These are phyloP conservation scores for Kluyveromyces siamensis DNA, from an alignment of 805 yeast species.

Conservation along the genomic window DNA sequence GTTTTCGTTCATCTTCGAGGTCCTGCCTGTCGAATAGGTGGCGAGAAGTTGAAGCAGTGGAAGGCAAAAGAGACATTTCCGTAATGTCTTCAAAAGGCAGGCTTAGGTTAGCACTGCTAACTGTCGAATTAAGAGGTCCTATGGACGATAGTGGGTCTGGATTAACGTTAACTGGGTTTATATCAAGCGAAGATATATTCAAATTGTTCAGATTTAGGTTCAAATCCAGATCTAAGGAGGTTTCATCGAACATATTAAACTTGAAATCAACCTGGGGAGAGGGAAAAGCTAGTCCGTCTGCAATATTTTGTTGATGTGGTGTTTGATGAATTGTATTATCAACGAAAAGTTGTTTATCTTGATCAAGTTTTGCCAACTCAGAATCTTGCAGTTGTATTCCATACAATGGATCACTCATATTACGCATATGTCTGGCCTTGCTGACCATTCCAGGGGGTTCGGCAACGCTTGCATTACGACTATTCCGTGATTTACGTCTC, in stretches of 20 bases:
- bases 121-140: neutral
- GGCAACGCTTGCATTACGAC: conserved; percentile 1
- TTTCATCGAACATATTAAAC: conserved; percentile 8
- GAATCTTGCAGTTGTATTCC: neutral
- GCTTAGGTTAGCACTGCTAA: neutral
- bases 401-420: neutral
- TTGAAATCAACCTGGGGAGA: conserved; percentile 11
- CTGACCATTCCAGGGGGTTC: conserved; percentile 1
- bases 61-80: conserved; percentile 2
- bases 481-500: neutral
- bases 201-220: conserved; percentile 3
- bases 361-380: neutral
- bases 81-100: conserved; percentile 1
- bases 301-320: neutral
- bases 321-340: neutral
- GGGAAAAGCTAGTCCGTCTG: neutral
- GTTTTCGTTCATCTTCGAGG: neutral
- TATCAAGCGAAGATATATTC: conserved; percentile 1
- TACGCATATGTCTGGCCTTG: conserved; percentile 1
- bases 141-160: neutral
- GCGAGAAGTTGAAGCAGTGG: neutral
- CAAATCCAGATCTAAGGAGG: conserved; percentile 1
- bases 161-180: conserved; percentile 1
- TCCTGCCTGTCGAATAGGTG: neutral
- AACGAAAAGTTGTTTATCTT: neutral